Base-by-base conservation (phyloP, 305 asterid species). In the Euphrasia arctica region DNA sequence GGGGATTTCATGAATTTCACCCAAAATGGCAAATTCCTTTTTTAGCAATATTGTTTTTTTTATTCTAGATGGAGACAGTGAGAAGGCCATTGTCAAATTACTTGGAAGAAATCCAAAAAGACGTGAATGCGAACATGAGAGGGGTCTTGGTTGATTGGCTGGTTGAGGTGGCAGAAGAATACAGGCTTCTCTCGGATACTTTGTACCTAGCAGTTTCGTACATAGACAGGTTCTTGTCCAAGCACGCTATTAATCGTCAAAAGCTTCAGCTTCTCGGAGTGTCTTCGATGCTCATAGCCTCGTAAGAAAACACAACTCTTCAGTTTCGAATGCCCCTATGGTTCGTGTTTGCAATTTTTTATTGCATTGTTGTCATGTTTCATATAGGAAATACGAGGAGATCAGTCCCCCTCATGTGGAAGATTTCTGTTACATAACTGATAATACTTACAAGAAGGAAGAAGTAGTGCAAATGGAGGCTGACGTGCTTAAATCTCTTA, bases 191-290 rank as follows among this genome's bases (percentile, higher is more conserved):
- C 54, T 68, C 96, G 0, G 96, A 89, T 61, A 86, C 96, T 0
- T 69, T 91, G 9, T 82, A 83, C 45, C 73, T 83, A 27, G 67
- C 95, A 1, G 90, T 88, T 62, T 70, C 85, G 3, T 86, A 88
- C 65, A 66, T 91, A 0, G 96, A 91, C 57, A 80, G 87, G 70
- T 87, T 72, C 78, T 70, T 89, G 54, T 89, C 98, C 0, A 68
- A 18, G 52, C 82, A 67, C 60, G 73, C 60, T 31, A 74, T 89
- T n/a, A 76, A 43, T 27, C 67, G 95, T 65, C 85, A 85, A 74
- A 76, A 48, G n/a, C 96, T 91, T 63, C 96, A 91, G 85, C 96
- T 91, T 64, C 85, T 92, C 13, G 98, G 98, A 7, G 95, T 92
- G 70, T 82, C 98, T 9, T 92, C 98, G 8, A 92, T 92, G 97